Conservation (phyloP, 495 filamentous ascomycete genomes). For the Immersiella caudata region DNA sequence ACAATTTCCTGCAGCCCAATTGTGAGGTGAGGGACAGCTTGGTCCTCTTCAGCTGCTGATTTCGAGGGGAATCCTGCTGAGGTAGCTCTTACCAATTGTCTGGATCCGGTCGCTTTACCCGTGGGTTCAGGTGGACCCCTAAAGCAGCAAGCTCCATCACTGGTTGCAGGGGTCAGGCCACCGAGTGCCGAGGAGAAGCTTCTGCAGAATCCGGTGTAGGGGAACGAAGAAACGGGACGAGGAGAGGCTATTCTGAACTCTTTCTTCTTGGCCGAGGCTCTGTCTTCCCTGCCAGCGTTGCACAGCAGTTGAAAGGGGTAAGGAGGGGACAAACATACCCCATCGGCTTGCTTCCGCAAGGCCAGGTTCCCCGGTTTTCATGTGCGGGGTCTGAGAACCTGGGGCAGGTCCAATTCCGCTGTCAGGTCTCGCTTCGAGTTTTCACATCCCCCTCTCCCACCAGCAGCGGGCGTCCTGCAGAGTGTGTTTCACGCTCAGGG, state of each 20-base stretch:
- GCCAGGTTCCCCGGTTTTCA: slow-evolving; percentile 1
- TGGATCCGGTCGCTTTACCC: background rate
- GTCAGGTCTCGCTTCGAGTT: background rate
- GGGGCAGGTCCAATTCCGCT: background rate
- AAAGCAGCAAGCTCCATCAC: background rate
- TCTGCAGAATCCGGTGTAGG: background rate
- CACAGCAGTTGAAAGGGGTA: background rate
- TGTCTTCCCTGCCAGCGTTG: background rate
- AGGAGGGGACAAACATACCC: background rate
- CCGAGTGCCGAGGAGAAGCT: background rate
- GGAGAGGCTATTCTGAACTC: background rate
- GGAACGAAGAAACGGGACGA: background rate
- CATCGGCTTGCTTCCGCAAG: background rate
- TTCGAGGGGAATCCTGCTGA: background rate
- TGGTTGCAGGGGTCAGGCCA: background rate
- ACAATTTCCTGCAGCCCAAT: background rate
- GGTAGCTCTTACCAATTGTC: background rate
- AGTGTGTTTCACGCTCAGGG: background rate
- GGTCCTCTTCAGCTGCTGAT: background rate
- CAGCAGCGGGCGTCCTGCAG: background rate
- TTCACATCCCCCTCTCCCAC: background rate
- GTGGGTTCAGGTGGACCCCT: background rate
- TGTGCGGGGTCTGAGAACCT: background rate
- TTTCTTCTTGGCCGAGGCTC: background rate
- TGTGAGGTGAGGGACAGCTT: background rate